A percentile compares a stretch with the other conserved stretches of the same genome.
These are phyloP conservation scores for Hymenoscyphus linearis DNA, from an alignment of 2,329 filamentous ascomycete genomes.

Conservation along the genomic window DNA sequence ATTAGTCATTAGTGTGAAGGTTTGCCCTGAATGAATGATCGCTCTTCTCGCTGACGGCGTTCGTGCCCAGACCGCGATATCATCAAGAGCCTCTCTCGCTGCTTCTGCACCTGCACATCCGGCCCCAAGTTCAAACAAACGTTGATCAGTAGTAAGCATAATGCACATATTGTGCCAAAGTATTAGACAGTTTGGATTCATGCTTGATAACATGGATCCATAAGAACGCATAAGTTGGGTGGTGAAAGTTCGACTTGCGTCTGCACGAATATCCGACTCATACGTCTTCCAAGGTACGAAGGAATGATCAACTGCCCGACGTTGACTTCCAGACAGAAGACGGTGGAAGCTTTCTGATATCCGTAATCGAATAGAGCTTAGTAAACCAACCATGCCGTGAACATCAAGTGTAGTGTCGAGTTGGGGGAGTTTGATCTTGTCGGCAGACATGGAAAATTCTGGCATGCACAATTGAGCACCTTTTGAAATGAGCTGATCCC, in stretches of 20 bases:
- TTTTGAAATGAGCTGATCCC: slow-evolving; percentile 16
- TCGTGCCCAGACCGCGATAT: slow-evolving; percentile 45
- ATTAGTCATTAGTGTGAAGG: slow-evolving; percentile 45
- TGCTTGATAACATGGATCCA: slow-evolving; percentile 36
- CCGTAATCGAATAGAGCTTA: slow-evolving; percentile 38
- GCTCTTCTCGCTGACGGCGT: slow-evolving; percentile 45
- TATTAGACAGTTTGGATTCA: slow-evolving; percentile 44
- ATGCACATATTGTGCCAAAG: slow-evolving; percentile 50
- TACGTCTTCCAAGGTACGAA: slow-evolving; percentile 42
- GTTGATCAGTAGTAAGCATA: slow-evolving; percentile 45
- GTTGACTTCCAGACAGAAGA: slow-evolving; percentile 32
- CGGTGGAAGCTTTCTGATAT: slow-evolving; percentile 40
- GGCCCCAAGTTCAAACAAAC: slow-evolving; percentile 47
- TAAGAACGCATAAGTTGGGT: slow-evolving; percentile 36
- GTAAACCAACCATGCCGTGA: slow-evolving; percentile 34
- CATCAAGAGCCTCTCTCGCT: slow-evolving; percentile 43
- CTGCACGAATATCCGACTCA: slow-evolving; percentile 41
- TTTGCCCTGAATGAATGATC: slow-evolving; percentile 47
- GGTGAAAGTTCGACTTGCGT: slow-evolving; percentile 34
- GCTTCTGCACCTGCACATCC: slow-evolving; percentile 43
- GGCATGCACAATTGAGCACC: slow-evolving; percentile 27
- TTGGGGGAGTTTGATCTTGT: slow-evolving; percentile 33
- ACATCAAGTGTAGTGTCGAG: slow-evolving; percentile 27
- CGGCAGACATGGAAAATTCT: slow-evolving; percentile 17
- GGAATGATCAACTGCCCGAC: slow-evolving; percentile 33